Evolutionary conservation across 2,329 filamentous ascomycete species (phyloP), one percentile per base, ranked within the genome.

Genomic region (Byssochlamys sp.): DNA sequence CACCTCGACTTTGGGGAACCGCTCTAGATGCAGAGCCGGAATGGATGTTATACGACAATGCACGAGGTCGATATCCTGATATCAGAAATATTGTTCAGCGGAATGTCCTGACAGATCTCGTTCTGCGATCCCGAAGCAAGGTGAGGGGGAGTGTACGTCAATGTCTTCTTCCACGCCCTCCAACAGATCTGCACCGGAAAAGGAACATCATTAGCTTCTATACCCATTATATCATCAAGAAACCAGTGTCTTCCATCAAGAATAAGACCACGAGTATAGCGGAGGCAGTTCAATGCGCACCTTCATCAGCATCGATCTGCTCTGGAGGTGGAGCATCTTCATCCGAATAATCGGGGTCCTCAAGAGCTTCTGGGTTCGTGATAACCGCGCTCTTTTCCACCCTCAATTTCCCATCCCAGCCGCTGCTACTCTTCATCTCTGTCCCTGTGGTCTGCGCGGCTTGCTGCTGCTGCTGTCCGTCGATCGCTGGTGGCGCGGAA

Each of bases 281-380:
- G 59, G 54, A 53, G 59, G 10, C 14, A 24, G 52, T 19, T 24
- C 19, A 35, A 53, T 53, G 60, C 59, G 50, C 67, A 89, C 89
- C 87, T 78, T 95, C 90, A 68, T 95, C 91, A 5, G 90, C 88
- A 27, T 83, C 80, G 58, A 95, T 90, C 68, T 87, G 80, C 58
- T 95, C 88, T 54, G 87, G 86, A 0, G 83, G 84, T 60, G 88
- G 75, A 24, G 79, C 81, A 61, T 83, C 81, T 24, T 82, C 83
- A 63, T 89, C 91, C 14, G 89, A 94, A 69, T 92, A 90, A 55
- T 96, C 91, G 0, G 89, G 84, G 66, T 96, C 91, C 50, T 88
- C 88, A 55, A 95, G 74, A 9, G 88, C 89, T 68, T 94, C 90
- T 2, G 90, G 88, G 67, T 95, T 95, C 26, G 82, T 78, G 52